phyloP scores from a whole-genome alignment of 257 asterid species.

The Cruciata laevipes region DNA sequence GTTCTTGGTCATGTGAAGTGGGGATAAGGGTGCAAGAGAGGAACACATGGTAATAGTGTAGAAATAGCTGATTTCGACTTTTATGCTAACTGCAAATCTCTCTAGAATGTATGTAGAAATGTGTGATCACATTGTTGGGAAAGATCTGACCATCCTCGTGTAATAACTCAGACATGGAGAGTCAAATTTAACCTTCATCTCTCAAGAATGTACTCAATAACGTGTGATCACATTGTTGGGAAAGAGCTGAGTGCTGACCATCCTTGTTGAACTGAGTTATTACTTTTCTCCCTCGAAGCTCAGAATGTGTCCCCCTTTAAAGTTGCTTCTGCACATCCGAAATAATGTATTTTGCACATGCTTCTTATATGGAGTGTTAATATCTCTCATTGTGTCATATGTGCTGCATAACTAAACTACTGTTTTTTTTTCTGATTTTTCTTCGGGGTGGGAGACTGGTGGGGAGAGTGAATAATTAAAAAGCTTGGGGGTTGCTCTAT shows the following conservation, averaged over 20 bases:
- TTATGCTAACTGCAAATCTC: neutral
- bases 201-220: too few species aligned
- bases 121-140: neutral
- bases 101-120: neutral
- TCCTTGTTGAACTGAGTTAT: neutral
- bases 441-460: too few species aligned
- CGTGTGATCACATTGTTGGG: neutral
- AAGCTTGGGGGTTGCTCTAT: neutral
- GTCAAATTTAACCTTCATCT: too few species aligned
- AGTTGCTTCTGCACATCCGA: neutral
- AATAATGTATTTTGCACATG: neutral
- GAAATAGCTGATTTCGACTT: neutral
- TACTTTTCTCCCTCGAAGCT: neutral
- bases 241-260: neutral
- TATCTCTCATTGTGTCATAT: neutral
- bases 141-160: neutral
- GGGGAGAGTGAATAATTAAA: neutral
- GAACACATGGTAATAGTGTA: neutral
- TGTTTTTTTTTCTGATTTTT: neutral
- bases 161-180: too few species aligned
- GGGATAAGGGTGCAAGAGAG: neutral
- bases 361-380: neutral
- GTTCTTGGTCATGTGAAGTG: neutral
- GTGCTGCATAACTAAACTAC: neutral
- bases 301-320: neutral